Evolutionary conservation across 495 filamentous ascomycete genomes (phyloP).

Genomic region (Xylaria castorea): DNA sequence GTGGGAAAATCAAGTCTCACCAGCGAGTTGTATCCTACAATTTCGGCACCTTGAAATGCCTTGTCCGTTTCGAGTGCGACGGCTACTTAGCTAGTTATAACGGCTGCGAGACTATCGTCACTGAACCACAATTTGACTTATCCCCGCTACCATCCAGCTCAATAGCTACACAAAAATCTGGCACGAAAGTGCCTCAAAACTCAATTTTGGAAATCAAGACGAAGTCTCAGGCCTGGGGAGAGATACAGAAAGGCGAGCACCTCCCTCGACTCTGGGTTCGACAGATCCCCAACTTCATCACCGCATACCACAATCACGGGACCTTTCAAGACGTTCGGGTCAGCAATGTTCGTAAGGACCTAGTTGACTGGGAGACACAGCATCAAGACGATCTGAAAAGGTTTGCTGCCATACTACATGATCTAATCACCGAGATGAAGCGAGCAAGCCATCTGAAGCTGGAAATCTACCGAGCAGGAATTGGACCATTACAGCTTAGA

Average conservation of each 20-base stretch:
- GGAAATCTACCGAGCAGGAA: constrained; percentile 50
- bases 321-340: constrained; percentile 61
- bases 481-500: constrained; percentile 52
- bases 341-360: constrained; percentile 49
- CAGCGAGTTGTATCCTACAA: constrained; percentile 67
- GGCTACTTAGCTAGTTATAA: constrained; percentile 54
- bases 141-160: background rate
- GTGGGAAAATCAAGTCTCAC: constrained; percentile 62
- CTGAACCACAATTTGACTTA: background rate
- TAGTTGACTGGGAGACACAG: constrained; percentile 61
- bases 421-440: constrained; percentile 52
- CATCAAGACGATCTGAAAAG: constrained; percentile 48
- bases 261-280: constrained; percentile 65
- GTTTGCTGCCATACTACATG: constrained; percentile 50
- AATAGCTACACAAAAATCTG: constrained; percentile 28
- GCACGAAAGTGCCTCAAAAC: constrained; percentile 49
- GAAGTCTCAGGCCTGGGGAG: constrained; percentile 43
- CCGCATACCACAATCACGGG: constrained; percentile 64
- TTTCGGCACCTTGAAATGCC: constrained; percentile 60
- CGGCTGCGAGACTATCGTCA: background rate
- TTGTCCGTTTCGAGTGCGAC: constrained; percentile 69
- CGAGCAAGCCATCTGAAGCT: constrained; percentile 45
- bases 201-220: constrained; percentile 75
- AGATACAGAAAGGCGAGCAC: constrained; percentile 48
- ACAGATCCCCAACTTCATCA: constrained; percentile 67